A percentile compares a stretch with the other conserved stretches of the same genome.
These are phyloP conservation scores for Pseudocercospora eumusae DNA, from an alignment of 2,329 filamentous ascomycete species.

Conservation along the genomic window DNA sequence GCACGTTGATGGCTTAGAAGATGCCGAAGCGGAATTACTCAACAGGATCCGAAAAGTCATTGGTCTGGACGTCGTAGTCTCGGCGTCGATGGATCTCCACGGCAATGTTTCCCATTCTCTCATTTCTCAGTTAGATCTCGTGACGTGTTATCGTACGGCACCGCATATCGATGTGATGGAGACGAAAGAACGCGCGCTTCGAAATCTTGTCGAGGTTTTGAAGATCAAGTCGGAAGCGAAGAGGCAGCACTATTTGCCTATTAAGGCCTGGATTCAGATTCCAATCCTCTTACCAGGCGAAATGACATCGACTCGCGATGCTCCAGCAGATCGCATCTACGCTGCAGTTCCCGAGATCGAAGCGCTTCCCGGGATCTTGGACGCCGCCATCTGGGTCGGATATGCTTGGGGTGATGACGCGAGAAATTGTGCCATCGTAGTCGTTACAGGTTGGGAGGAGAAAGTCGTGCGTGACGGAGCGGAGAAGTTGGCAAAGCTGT, in stretches of 20 bases:
- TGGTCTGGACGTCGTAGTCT: slow-evolving; percentile 24
- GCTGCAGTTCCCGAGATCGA: slow-evolving; percentile 23
- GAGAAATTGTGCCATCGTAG: slow-evolving; percentile 26
- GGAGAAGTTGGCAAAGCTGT: slow-evolving; percentile 23
- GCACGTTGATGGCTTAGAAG: slow-evolving; percentile 26
- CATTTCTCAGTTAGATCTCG: slow-evolving; percentile 23
- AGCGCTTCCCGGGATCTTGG: slow-evolving; percentile 19
- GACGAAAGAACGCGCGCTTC: slow-evolving; percentile 25
- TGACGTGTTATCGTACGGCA: slow-evolving; percentile 27
- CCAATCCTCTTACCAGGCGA: slow-evolving; percentile 27
- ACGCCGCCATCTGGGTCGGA: slow-evolving; percentile 28
- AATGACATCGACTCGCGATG: slow-evolving; percentile 27
- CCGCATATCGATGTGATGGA: slow-evolving; percentile 27
- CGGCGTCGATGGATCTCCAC: slow-evolving; percentile 30
- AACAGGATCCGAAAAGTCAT: slow-evolving; percentile 23
- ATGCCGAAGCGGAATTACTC: slow-evolving; percentile 27
- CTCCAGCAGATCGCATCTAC: slow-evolving; percentile 27
- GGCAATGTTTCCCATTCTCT: slow-evolving; percentile 28
- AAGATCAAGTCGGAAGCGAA: neutral
- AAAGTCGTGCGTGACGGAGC: slow-evolving; percentile 18
- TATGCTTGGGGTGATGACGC: slow-evolving; percentile 31
- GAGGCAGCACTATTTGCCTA: slow-evolving; percentile 10
- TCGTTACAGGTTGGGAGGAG: slow-evolving; percentile 27
- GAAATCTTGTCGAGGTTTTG: slow-evolving; percentile 24
- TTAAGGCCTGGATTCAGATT: slow-evolving; percentile 29